phyloP scores from a whole-genome alignment of 1,284 basidiomycete genomes.

The Ustilago cynodontis region DNA sequence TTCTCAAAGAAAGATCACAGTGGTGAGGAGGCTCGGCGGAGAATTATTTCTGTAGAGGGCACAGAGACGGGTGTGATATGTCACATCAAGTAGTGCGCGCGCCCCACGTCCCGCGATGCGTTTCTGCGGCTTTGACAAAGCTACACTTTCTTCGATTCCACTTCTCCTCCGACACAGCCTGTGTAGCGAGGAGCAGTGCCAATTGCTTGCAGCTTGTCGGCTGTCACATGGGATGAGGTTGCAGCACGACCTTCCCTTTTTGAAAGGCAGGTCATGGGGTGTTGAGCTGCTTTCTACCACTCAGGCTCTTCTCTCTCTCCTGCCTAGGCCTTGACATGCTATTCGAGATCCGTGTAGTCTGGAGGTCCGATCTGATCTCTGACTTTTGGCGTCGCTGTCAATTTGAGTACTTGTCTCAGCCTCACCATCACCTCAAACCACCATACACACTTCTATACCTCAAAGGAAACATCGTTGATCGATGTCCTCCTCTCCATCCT shows the following conservation, averaged over 20 bases:
- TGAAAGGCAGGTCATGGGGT: background rate
- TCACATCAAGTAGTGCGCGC: slow-evolving; percentile 39
- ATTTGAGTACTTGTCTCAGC: no score
- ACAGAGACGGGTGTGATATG: slow-evolving; percentile 26
- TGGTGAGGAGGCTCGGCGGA: background rate
- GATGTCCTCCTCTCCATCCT: slow-evolving; percentile 8
- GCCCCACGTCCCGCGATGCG: background rate
- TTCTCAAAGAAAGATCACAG: background rate
- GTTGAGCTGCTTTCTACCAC: slow-evolving; percentile 26
- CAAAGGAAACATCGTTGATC: slow-evolving; percentile 30
- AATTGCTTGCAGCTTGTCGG: background rate
- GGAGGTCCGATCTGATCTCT: no score
- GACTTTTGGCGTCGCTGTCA: no score
- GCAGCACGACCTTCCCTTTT: background rate
- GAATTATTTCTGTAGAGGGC: slow-evolving; percentile 8
- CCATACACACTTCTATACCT: background rate
- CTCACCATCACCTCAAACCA: background rate
- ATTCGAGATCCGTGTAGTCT: no score
- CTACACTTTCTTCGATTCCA: background rate
- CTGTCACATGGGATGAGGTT: background rate
- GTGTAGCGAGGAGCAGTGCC: background rate
- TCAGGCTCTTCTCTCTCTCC: background rate
- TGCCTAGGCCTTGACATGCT: background rate
- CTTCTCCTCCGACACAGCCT: background rate
- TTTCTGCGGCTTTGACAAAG: background rate